These are phyloP conservation scores for Solanum hybrid DNA, from an alignment of 305 asterid species.

Conservation along the genomic window DNA sequence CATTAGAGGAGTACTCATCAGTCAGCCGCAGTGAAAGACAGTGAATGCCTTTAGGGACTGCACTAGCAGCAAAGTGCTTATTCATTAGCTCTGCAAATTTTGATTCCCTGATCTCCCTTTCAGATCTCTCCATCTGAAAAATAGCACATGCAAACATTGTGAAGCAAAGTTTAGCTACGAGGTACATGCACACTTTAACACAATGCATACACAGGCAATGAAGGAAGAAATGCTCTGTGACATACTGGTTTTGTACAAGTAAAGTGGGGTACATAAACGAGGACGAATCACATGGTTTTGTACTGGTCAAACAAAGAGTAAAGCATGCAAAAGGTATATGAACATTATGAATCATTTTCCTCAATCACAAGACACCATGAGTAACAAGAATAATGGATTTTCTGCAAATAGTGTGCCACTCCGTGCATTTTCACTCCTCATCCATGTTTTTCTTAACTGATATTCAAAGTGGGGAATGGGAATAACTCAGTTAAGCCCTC, in stretches of 20 bases:
- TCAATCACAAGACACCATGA: not conserved
- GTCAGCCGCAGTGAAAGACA: slow-evolving; percentile 67
- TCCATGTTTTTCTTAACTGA: not conserved
- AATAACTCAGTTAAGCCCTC: not conserved
- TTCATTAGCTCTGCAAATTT: slow-evolving; percentile 68
- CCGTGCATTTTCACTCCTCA: not conserved
- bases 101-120: slow-evolving; percentile 62
- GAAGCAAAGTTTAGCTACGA: not conserved
- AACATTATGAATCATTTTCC: not conserved
- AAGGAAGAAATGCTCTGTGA: not conserved
- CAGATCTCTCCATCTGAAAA: slow-evolving; percentile 63
- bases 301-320: not conserved
- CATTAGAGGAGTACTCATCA: slow-evolving; percentile 75
- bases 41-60: slow-evolving; percentile 65
- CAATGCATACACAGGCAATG: not conserved
- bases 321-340: not conserved
- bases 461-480: not conserved
- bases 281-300: not conserved
- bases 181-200: not conserved
- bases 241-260: not conserved
- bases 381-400: not conserved
- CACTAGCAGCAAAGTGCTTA: slow-evolving; percentile 72
- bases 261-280: not conserved
- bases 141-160: not conserved
- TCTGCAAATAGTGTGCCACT: not conserved